Evolutionary conservation across 805 yeast species (phyloP).

Genomic region (Zygoascus tannicola): DNA sequence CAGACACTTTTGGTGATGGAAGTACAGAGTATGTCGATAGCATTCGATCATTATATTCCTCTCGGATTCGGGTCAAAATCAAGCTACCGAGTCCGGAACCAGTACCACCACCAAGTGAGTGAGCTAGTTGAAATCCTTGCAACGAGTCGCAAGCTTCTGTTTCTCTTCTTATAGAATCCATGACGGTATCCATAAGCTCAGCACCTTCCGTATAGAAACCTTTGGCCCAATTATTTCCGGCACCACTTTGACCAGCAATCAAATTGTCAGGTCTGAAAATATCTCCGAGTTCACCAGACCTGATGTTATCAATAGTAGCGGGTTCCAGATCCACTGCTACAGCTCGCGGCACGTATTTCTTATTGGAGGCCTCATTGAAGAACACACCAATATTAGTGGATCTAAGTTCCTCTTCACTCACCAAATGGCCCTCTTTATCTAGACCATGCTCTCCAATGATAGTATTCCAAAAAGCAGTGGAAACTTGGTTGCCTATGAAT

Average conservation of each 20-base stretch:
- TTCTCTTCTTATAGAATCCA: slow-evolving; percentile 89
- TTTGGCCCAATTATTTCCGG: slow-evolving; percentile 96
- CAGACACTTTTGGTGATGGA: slow-evolving; percentile 87
- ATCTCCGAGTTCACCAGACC: slow-evolving; percentile 68
- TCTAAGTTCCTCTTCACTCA: slow-evolving; percentile 29
- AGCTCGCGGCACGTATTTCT: slow-evolving; percentile 90
- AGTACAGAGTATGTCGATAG: slow-evolving; percentile 94
- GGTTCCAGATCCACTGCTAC: slow-evolving; percentile 92
- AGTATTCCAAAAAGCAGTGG: slow-evolving; percentile 33
- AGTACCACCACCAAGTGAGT: slow-evolving; percentile 86
- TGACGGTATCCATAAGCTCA: slow-evolving; percentile 82
- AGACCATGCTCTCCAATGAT: slow-evolving; percentile 31
- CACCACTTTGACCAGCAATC: slow-evolving; percentile 85
- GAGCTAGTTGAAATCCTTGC: slow-evolving; percentile 90
- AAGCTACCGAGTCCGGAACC: slow-evolving; percentile 97
- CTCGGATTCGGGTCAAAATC: slow-evolving; percentile 75
- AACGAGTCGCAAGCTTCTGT: slow-evolving; percentile 90
- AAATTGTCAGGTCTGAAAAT: slow-evolving; percentile 89
- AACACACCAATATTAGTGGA: slow-evolving; percentile 52
- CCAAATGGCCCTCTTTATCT: slow-evolving; percentile 26
- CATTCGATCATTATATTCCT: slow-evolving; percentile 94
- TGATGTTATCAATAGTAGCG: slow-evolving; percentile 82
- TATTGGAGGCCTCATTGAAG: slow-evolving; percentile 68
- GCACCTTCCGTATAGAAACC: slow-evolving; percentile 98
- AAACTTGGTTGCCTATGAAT: slow-evolving; percentile 29